These are phyloP conservation scores for Metschnikowia gelsemii DNA, from an alignment of 805 yeast genomes.

Conservation along the genomic window DNA sequence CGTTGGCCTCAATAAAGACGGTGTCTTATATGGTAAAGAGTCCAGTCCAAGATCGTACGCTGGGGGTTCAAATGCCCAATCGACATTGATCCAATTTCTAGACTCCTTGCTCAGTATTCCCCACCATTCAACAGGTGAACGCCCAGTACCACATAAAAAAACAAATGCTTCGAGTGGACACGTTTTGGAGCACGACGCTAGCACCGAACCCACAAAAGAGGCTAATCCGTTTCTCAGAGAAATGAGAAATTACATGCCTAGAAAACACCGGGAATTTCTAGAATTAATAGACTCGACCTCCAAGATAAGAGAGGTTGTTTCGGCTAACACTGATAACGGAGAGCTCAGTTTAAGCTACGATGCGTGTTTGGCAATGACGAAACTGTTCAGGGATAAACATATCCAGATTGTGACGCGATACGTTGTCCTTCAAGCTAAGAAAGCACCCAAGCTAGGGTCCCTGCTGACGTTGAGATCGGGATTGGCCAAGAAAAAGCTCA, in stretches of 20 bases:
- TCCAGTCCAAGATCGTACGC: conserved; percentile 53
- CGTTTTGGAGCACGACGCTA: too few relatives aligned
- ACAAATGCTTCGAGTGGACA: too few relatives aligned
- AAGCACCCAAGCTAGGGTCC: conserved; percentile 52
- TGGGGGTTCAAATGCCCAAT: conserved; percentile 95
- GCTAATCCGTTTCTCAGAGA: conserved; percentile 64
- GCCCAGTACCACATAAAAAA: conserved; percentile 32
- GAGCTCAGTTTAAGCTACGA: conserved; percentile 75
- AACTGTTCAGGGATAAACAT: conserved; percentile 87
- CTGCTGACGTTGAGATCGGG: conserved; percentile 64
- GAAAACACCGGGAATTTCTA: conserved; percentile 74
- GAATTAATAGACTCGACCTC: conserved; percentile 56
- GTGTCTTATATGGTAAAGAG: conserved; percentile 75
- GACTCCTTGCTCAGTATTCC: conserved; percentile 75
- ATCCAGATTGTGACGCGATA: conserved; percentile 90
- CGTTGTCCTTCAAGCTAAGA: conserved; percentile 74
- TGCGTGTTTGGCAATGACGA: conserved; percentile 85
- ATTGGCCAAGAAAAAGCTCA: conserved; percentile 50
- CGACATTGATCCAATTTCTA: conserved; percentile 82
- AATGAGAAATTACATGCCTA: conserved; percentile 91
- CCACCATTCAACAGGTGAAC: conserved; percentile 75
- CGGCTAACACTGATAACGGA: conserved; percentile 40
- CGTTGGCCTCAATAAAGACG: conserved; percentile 69
- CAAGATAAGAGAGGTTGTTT: conserved; percentile 64
- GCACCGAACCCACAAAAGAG: conserved; percentile 14